A percentile compares a stretch with the other conserved stretches of the same genome.
Evolutionary conservation across 2,329 filamentous ascomycete genomes (phyloP).

Genomic region (Knoxdaviesia capensis): DNA sequence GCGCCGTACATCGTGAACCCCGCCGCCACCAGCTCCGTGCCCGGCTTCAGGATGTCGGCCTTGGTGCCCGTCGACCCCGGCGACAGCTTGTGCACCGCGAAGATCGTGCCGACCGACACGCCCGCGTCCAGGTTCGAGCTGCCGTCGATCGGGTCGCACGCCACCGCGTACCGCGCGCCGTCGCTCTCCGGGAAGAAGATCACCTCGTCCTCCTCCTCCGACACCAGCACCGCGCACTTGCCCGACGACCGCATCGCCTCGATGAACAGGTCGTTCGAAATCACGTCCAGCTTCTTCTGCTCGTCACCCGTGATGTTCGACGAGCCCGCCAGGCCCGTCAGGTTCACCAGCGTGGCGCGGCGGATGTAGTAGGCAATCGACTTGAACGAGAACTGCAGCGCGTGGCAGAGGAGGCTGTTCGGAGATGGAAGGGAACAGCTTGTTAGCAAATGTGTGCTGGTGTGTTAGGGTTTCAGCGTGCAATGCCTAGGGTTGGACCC

Average conservation of each 20-base stretch:
- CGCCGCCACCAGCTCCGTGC: conserved; percentile 75
- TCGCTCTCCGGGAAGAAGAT: conserved; percentile 66
- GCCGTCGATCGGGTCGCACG: conserved; percentile 95
- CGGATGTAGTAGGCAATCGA: conserved; percentile 99
- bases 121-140: conserved; percentile 95
- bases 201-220: conserved; percentile 86
- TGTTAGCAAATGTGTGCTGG: conserved; percentile 1
- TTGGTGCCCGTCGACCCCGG: conserved; percentile 54
- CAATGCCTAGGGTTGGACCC: neutral
- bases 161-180: conserved; percentile 77
- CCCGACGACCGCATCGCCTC: conserved; percentile 84
- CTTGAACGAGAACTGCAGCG: conserved; percentile 98
- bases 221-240: conserved; percentile 82
- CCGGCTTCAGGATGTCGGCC: conserved; percentile 75
- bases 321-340: conserved; percentile 84
- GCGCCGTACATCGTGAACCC: conserved; percentile 99
- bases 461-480: conserved; percentile 2
- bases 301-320: conserved; percentile 93
- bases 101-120: conserved; percentile 95
- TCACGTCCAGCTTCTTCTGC: conserved; percentile 98
- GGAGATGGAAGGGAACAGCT: neutral
- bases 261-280: conserved; percentile 96
- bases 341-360: conserved; percentile 82
- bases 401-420: conserved; percentile 74
- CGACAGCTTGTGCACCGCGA: conserved; percentile 76